Evolutionary conservation across 495 filamentous ascomycete genomes (phyloP), one percentile per base, ranked within the genome.

Genomic region (Hypoxylon crocopeplum): DNA sequence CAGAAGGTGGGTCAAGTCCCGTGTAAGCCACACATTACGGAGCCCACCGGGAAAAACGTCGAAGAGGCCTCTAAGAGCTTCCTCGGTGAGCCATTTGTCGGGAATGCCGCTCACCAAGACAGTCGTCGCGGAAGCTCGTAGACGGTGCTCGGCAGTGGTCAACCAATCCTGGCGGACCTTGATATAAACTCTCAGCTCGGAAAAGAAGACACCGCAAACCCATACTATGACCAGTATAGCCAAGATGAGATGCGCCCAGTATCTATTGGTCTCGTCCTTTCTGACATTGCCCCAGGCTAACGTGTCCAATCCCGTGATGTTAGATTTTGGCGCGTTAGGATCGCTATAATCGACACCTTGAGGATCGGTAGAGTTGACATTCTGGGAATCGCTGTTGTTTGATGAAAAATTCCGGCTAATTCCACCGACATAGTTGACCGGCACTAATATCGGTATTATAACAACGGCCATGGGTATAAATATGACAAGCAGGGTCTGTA

Each of bases 31-130:
- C 27, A 98, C 92, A 70, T 97, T 97, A 48, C 92, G 85, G 69
- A 98, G 87, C 40, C 94, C 94, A 34, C 94, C 94, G 2, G 94
- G 94, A 66, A 97, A 98, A 5, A 98, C 92, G 71, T 98, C 94
- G 64, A 94, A 98, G n/a, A 98, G 78, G 0, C 83, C 86, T 34
- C 87, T 81, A 10, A 98, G 79, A 7, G 91, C 89, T 45, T 96
- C 85, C 36, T 89, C 79, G 19, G 82, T 88, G 10, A 96, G 84
- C 93, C 93, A 98, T 66, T 91, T 91, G 24, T 82, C 79, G 13
- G 94, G 94, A 52, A 98, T 97, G 19, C 86, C 86, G 53, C 87
- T 92, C 13, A 98, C 92, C 10, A 98, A 79, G 46, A 98, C 93
- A 2, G 94, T 98, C 7, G 93, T 98, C 2, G 94, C 95, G 47